Conservation (phyloP, 1,139 yeast species). For the Hyphopichia burtonii region DNA sequence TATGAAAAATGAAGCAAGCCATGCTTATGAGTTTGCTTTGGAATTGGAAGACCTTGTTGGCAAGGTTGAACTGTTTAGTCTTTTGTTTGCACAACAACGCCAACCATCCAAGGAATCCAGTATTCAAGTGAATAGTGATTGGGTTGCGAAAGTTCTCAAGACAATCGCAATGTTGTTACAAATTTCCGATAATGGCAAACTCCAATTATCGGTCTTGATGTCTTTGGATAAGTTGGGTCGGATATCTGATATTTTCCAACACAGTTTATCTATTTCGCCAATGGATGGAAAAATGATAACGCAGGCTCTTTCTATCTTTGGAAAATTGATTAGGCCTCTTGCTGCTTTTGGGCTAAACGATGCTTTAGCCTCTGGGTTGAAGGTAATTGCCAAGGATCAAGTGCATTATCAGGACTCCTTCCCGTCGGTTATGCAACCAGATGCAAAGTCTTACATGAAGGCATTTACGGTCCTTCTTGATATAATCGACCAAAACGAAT, state of each 20-base stretch:
- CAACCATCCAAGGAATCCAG: too few relatives aligned
- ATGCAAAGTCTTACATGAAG: not conserved
- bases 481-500: slow-evolving; percentile 1
- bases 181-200: too few relatives aligned
- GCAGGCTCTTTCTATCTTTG: not conserved
- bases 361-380: not conserved
- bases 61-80: not conserved
- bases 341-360: not conserved
- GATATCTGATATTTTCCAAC: too few relatives aligned
- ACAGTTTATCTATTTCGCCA: too few relatives aligned
- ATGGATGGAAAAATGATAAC: not conserved
- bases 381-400: not conserved
- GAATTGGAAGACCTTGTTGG: not conserved
- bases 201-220: too few relatives aligned
- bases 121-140: too few relatives aligned
- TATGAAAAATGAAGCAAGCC: not conserved
- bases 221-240: too few relatives aligned
- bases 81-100: too few relatives aligned
- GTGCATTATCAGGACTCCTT: not conserved
- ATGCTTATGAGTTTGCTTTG: not conserved
- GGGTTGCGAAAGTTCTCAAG: too few relatives aligned
- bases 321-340: not conserved
- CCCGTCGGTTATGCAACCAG: not conserved
- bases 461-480: not conserved
- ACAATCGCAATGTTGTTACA: too few relatives aligned